phyloP scores from a whole-genome alignment of 352 stramenopile species.

The Phytophthora sansomeana region DNA sequence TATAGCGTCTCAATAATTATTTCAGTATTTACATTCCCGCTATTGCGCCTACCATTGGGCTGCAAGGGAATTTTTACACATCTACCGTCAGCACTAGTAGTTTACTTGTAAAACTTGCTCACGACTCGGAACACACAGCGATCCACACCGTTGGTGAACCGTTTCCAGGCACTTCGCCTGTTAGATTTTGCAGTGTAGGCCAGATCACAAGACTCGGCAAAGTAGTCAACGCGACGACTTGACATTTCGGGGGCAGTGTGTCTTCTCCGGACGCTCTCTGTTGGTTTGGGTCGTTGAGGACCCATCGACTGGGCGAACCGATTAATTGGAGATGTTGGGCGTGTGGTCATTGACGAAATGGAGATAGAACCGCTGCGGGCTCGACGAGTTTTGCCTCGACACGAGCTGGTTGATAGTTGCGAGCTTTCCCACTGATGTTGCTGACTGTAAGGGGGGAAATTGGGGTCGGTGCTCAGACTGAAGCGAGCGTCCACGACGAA shows the following conservation, averaged over 20 bases:
- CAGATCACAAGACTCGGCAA: slow-evolving; percentile 14
- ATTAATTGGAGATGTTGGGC: slow-evolving; percentile 27
- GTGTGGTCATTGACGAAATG: slow-evolving; percentile 16
- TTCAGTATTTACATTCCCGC: slow-evolving; percentile 8
- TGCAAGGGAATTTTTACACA: not conserved
- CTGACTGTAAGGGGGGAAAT: not conserved
- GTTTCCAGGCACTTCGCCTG: slow-evolving; percentile 30
- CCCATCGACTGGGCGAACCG: slow-evolving; percentile 36
- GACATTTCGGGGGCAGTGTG: slow-evolving; percentile 32
- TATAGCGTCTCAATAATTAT: not conserved
- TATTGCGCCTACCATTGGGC: slow-evolving; percentile 2
- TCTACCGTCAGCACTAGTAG: not conserved
- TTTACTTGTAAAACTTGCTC: slow-evolving; percentile 45
- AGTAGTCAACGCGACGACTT: slow-evolving; percentile 11
- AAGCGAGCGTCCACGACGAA: slow-evolving; percentile 38
- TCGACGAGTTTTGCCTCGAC: slow-evolving; percentile 13
- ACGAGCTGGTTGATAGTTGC: slow-evolving; percentile 7
- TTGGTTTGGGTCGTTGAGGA: slow-evolving; percentile 9
- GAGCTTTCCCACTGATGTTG: slow-evolving; percentile 4
- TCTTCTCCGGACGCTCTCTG: slow-evolving; percentile 18
- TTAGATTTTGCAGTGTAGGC: slow-evolving; percentile 31
- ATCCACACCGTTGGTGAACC: slow-evolving; percentile 38
- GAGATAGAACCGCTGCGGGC: slow-evolving; percentile 39
- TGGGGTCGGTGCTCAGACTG: slow-evolving; percentile 26
- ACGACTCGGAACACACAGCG: slow-evolving; percentile 39